These are phyloP conservation scores for Solanum hybrid DNA, from an alignment of 305 asterid genomes.

Conservation along the genomic window DNA sequence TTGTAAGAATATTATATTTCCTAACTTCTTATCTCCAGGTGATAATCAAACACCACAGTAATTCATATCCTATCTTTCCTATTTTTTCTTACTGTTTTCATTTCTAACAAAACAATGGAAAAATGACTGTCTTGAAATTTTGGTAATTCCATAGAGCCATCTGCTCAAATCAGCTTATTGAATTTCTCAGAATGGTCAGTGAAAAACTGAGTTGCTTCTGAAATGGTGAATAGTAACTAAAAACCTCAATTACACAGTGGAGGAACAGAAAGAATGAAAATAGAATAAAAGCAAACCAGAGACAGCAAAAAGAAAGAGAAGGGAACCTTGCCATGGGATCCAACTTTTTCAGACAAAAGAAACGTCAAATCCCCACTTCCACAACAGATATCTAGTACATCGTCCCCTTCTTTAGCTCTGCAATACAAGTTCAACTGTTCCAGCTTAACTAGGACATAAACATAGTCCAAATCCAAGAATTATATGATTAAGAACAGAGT, in stretches of 20 bases:
- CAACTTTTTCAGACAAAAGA: slow-evolving; percentile 78
- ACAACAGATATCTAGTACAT: slow-evolving; percentile 82
- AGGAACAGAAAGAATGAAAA: not conserved
- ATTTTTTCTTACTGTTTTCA: not conserved
- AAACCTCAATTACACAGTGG: not conserved
- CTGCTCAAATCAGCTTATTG: not conserved
- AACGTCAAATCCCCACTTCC: slow-evolving; percentile 97
- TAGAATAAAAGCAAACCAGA: not conserved
- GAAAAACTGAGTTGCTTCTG: not conserved
- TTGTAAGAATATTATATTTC: not conserved
- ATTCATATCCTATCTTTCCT: not conserved
- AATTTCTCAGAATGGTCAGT: not conserved
- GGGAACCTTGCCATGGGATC: slow-evolving; percentile 56
- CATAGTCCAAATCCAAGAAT: not conserved
- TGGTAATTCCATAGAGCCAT: not conserved
- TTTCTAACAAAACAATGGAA: not conserved
- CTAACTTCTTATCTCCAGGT: not conserved
- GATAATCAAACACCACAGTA: not conserved
- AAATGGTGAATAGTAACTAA: not conserved
- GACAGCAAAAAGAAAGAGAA: not conserved
- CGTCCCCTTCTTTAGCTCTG: slow-evolving; percentile 79
- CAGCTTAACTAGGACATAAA: not conserved
- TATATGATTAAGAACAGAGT: not conserved
- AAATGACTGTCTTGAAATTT: not conserved
- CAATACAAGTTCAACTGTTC: slow-evolving; percentile 9